Base-by-base conservation (phyloP, 2,329 filamentous ascomycete species). In the Sporothrix variecibatus region DNA sequence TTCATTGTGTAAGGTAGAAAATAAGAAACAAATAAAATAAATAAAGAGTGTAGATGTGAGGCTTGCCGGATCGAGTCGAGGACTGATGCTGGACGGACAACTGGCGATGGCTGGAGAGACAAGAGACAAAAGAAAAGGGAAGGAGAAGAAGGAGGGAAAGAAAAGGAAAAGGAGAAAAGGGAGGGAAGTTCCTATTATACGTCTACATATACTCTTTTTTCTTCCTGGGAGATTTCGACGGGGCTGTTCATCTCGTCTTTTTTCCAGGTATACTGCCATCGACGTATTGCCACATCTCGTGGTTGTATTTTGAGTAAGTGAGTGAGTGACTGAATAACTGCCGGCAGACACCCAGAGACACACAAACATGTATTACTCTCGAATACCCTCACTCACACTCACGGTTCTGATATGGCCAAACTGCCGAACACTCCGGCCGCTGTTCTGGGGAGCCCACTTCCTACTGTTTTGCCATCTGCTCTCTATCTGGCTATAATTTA, bases 1-100 rank as follows among this genome's bases (percentile, higher is more conserved):
- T 75, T 74, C 75, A 76, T 74, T 12, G 20, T 65, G 56, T n/a
- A 12, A 9, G 38, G 11, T n/a, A 15, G n/a, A n/a, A 56, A 26
- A 23, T n/a, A 40, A 71, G 46, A 31, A 60, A 62, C 11, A 9
- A 62, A 56, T 1, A 60, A 40, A 28, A 23, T n/a, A 34, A 7
- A 20, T 34, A 38, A 49, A 51, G 17, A 51, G 12, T 56, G 51
- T 56, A 17, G 26, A 34, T 17, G 26, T 53, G 43, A 53, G 11
- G 28, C 65, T 56, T 38, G 46, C 67, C 40, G 43, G 17, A 51
- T 49, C 28, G 23, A 31, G 60, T 64, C 38, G 60, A 43, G 34
- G 34, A 64, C 23, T 1, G 49, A 43, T 38, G 38, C 17, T 53
- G 70, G 70, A 40, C 26, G 40, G 28, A 67, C 40, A 72, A 72